These are phyloP conservation scores for Rhododendron kiyosumense DNA, from an alignment of 148 eudicot species.

Conservation along the genomic window DNA sequence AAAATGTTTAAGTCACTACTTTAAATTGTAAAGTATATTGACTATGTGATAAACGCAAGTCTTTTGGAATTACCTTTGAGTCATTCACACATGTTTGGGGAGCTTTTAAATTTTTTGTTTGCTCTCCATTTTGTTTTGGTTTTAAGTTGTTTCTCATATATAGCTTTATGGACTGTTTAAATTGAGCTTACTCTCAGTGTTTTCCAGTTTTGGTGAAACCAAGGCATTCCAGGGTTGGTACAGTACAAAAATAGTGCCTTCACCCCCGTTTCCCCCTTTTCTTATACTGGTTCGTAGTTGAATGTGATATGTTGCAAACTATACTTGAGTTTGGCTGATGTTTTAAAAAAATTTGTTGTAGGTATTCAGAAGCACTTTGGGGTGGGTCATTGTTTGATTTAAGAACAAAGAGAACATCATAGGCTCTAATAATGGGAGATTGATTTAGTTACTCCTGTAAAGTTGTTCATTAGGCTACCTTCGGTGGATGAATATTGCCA, in stretches of 20 bases:
- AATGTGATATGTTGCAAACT: neutral
- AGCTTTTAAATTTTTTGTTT: neutral
- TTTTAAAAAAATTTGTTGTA: neutral
- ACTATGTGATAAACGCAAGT: neutral
- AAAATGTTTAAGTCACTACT: neutral
- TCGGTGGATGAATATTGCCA: neutral
- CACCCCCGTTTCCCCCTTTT: neutral
- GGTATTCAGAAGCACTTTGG: conserved; percentile 2
- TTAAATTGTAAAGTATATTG: neutral
- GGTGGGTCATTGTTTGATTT: conserved; percentile 6
- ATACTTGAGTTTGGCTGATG: neutral
- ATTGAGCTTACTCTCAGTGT: neutral
- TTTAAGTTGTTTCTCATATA: neutral
- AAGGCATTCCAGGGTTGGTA: neutral
- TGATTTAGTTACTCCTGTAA: neutral
- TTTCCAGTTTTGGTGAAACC: neutral
- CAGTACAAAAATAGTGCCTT: too few relatives aligned
- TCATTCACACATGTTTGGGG: neutral
- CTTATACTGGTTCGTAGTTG: neutral
- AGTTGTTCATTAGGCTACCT: neutral
- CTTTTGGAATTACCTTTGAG: neutral
- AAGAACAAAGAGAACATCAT: neutral
- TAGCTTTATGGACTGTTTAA: neutral
- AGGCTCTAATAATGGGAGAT: neutral
- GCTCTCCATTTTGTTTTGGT: neutral